Evolutionary conservation across 208 protist genomes (phyloP), one percentile per base, ranked within the genome.

Genomic region (Leishmania martiniquensis): DNA sequence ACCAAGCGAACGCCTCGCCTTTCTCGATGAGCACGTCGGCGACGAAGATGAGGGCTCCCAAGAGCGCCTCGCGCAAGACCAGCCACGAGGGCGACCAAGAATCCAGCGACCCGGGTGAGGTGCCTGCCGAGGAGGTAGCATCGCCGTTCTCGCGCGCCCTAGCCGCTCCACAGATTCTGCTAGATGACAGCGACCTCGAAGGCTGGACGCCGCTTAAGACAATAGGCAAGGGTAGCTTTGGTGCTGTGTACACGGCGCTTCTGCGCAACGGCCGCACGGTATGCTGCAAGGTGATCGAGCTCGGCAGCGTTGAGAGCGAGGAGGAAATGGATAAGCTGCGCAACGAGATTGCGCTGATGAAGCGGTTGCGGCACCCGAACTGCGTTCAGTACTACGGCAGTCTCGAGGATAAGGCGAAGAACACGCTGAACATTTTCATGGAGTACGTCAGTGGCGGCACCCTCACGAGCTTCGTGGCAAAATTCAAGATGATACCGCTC

Each of bases 341-440:
- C 22, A 94, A 94, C 75, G 93, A 97, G 60, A 95, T 97, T 62
- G 82, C 85, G 17, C 80, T 96, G 3, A 97, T 97, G 93, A 90
- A 89, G 75, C 84, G 89, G 37, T 85, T 97, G 86, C 83, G 89
- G 70, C 95, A 98, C 82, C 92, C 95, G 4, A 97, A 98, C 87
- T 95, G 96, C 76, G 91, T 98, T 15, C 89, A 95, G 76, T 98
- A 97, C 87, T 95, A 97, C 82, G 95, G 91, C n/a, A 94, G 93
- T 78, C 75, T 89, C 39, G 85, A 95, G 82, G 91, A 95, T 72
- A 89, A 84, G n/a, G 70, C 63, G 57, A 70, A 87, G 54, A 86
- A 89, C 76, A 87, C 86, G 45, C 75, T 98, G 34, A 96, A 98
- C 82, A 98, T 98, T 73, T 98, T 98, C 78, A 97, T 98, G 91